A percentile compares a stretch with the other conserved stretches of the same genome.
Evolutionary conservation across 2,329 filamentous ascomycete genomes (phyloP).

Genomic region (Exserohilum turcica): DNA sequence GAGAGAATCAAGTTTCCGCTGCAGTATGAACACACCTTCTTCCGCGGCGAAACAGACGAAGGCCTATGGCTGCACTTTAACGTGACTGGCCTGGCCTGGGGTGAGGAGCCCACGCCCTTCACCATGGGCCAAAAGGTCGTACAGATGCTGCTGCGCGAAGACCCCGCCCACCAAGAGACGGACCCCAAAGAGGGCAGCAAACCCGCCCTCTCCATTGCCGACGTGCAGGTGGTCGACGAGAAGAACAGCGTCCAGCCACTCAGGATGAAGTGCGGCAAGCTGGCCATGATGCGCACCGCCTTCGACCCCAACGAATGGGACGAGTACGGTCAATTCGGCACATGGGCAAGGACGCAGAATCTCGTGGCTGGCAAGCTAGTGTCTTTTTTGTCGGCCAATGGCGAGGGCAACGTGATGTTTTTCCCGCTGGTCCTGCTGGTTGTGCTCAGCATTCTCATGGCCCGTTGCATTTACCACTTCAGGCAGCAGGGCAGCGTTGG

Average conservation of each 20-base stretch:
- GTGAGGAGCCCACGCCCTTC: slow-evolving; percentile 2
- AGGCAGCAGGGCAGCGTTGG: slow-evolving; percentile 15
- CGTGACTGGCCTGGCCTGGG: slow-evolving; percentile 23
- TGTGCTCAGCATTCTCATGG: slow-evolving; percentile 18
- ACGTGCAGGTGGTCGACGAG: slow-evolving; percentile 30
- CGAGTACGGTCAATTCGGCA: slow-evolving; percentile 34
- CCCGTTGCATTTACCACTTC: slow-evolving; percentile 14
- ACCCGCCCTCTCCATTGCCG: slow-evolving; percentile 24
- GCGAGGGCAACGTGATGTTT: slow-evolving; percentile 18
- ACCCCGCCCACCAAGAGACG: background rate
- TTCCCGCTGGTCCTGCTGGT: slow-evolving; percentile 24
- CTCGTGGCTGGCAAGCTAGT: slow-evolving; percentile 15
- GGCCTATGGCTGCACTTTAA: slow-evolving; percentile 37
- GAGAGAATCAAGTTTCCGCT: slow-evolving; percentile 26
- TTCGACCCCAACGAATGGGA: slow-evolving; percentile 41
- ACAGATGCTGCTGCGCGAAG: slow-evolving; percentile 28
- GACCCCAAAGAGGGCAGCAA: background rate
- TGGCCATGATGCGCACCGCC: slow-evolving; percentile 28
- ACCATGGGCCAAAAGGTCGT: slow-evolving; percentile 31
- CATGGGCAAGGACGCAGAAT: slow-evolving; percentile 24
- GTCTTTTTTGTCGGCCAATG: slow-evolving; percentile 13
- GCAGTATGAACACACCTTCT: slow-evolving; percentile 33
- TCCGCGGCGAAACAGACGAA: slow-evolving; percentile 19
- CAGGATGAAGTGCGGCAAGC: slow-evolving; percentile 37
- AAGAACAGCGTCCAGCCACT: slow-evolving; percentile 25